A percentile compares a stretch with the other conserved stretches of the same genome.
Conservation (phyloP, 768 basidiomycete genomes). For the Rubroboletus satanas region DNA sequence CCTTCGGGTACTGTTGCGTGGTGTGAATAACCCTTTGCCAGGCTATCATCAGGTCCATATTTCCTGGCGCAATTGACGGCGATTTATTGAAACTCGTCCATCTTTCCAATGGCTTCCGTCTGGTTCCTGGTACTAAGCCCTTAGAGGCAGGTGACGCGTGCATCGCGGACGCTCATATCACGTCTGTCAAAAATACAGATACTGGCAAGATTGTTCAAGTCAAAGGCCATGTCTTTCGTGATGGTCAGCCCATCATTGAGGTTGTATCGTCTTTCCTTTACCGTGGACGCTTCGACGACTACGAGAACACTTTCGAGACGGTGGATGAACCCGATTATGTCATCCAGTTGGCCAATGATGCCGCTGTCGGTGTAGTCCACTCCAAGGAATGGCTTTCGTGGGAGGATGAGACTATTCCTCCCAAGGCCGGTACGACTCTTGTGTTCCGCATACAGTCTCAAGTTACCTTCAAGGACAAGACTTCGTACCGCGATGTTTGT, state of each 20-base stretch:
- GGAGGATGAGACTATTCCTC: conserved; percentile 77
- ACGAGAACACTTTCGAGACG: conserved; percentile 92
- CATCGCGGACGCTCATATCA: conserved; percentile 82
- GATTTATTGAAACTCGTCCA: conserved; percentile 96
- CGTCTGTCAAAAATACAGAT: conserved; percentile 85
- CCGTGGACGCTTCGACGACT: conserved; percentile 92
- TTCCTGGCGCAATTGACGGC: conserved; percentile 87
- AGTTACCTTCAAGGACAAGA: conserved; percentile 88
- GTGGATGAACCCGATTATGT: conserved; percentile 86
- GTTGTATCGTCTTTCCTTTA: conserved; percentile 95
- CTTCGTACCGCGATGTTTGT: conserved; percentile 72
- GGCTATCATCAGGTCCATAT: conserved; percentile 99
- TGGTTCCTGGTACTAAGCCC: conserved; percentile 72
- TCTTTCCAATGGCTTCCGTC: conserved; percentile 93
- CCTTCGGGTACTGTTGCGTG: background rate
- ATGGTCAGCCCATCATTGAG: conserved; percentile 80
- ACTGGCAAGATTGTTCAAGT: conserved; percentile 93
- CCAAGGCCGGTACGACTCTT: conserved; percentile 75
- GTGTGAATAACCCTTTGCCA: conserved; percentile 31
- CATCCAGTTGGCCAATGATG: conserved; percentile 70
- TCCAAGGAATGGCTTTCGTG: conserved; percentile 99
- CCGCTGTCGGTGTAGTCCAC: conserved; percentile 83
- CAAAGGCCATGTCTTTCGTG: conserved; percentile 77
- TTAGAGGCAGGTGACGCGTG: conserved; percentile 86
- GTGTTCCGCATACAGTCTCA: conserved; percentile 88